These are phyloP conservation scores for Tilletiopsis washingtonensis DNA, from an alignment of 1,284 basidiomycete genomes.

Conservation along the genomic window DNA sequence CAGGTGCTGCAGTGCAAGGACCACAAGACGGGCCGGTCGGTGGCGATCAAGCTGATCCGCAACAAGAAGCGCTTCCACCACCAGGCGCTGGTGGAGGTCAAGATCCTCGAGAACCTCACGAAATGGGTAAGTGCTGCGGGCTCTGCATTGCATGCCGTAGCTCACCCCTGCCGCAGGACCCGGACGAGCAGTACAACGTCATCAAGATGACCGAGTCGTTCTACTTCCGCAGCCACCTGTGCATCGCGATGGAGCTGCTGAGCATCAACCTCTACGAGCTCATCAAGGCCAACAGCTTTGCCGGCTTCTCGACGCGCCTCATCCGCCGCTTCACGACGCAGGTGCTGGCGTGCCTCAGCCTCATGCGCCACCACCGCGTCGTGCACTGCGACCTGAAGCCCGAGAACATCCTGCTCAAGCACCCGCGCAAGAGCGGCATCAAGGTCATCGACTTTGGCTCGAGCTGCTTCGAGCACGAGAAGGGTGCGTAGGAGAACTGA, in stretches of 20 bases:
- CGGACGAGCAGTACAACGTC: slow-evolving; percentile 91
- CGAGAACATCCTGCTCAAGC: slow-evolving; percentile 91
- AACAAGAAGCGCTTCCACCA: slow-evolving; percentile 99
- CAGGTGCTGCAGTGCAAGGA: slow-evolving; percentile 95
- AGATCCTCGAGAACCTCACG: slow-evolving; percentile 88
- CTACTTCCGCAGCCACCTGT: slow-evolving; percentile 93
- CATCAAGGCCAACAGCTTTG: slow-evolving; percentile 97
- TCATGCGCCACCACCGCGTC: slow-evolving; percentile 93
- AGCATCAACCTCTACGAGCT: slow-evolving; percentile 99
- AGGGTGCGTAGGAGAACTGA: slow-evolving; percentile 80
- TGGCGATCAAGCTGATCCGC: slow-evolving; percentile 97
- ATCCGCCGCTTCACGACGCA: slow-evolving; percentile 95
- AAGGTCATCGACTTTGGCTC: slow-evolving; percentile 99
- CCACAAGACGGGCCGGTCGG: slow-evolving; percentile 89
- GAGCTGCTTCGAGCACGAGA: slow-evolving; percentile 96
- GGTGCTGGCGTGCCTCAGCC: slow-evolving; percentile 78
- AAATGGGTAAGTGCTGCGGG: slow-evolving; percentile 63
- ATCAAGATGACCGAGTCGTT: slow-evolving; percentile 99
- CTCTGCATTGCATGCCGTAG: neutral
- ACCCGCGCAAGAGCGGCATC: slow-evolving; percentile 90
- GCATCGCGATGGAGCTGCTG: slow-evolving; percentile 94
- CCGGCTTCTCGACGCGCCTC: slow-evolving; percentile 86
- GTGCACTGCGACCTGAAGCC: slow-evolving; percentile 99
- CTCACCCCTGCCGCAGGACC: slow-evolving; percentile 52
- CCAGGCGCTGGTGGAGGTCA: slow-evolving; percentile 96